phyloP scores from a whole-genome alignment of 1,284 basidiomycete species.

The Grifola frondosa region DNA sequence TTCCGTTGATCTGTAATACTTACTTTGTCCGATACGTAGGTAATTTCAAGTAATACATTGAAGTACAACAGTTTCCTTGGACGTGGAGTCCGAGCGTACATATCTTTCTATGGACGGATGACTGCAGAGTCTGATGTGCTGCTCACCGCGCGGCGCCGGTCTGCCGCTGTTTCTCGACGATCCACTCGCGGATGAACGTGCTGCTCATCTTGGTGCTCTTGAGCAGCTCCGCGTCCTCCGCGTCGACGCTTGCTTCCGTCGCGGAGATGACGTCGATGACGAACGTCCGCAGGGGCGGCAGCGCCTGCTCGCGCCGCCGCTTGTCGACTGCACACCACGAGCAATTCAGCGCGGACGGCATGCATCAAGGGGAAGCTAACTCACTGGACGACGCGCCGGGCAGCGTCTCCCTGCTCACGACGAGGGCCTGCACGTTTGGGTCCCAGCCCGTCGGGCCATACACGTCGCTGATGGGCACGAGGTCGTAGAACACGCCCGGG shows the following conservation, averaged over 20 bases:
- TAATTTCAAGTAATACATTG: constrained; percentile 7
- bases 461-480: constrained; percentile 77
- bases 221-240: constrained; percentile 64
- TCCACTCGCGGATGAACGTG: constrained; percentile 85
- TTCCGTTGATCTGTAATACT: too few species aligned
- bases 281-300: constrained; percentile 68
- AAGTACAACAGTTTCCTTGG: neutral
- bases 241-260: constrained; percentile 51
- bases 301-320: constrained; percentile 49
- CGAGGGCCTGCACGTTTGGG: constrained; percentile 79
- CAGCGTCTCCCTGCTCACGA: constrained; percentile 85
- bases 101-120: neutral
- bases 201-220: constrained; percentile 87
- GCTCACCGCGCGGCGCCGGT: neutral
- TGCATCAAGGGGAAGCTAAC: constrained; percentile 26
- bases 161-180: constrained; percentile 43
- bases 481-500: constrained; percentile 58
- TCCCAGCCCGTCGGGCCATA: constrained; percentile 89
- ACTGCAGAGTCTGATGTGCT: constrained; percentile 30
- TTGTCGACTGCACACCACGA: constrained; percentile 52
- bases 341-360: neutral
- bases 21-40: too few species aligned
- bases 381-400: constrained; percentile 71
- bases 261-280: constrained; percentile 87
- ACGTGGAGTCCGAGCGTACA: too few species aligned